Evolutionary conservation across 2,329 filamentous ascomycete species (phyloP).

Genomic region (Epichloe festucae): DNA sequence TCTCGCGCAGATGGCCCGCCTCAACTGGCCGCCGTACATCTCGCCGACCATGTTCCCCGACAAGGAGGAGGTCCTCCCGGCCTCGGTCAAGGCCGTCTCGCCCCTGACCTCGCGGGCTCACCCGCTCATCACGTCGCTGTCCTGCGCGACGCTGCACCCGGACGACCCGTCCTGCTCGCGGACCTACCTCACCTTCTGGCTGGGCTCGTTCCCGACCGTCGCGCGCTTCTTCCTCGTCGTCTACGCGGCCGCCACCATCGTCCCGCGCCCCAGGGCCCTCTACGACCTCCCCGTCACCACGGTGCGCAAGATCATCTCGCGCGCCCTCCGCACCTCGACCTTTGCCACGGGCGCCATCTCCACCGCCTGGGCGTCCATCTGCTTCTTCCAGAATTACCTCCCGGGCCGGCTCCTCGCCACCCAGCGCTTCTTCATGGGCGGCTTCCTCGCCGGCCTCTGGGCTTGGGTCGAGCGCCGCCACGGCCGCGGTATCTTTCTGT

Average conservation of each 20-base stretch:
- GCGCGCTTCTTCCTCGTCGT: slow-evolving; percentile 66
- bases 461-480: slow-evolving; percentile 59
- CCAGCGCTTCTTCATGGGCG: slow-evolving; percentile 80
- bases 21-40: slow-evolving; percentile 75
- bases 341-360: slow-evolving; percentile 71
- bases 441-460: slow-evolving; percentile 76
- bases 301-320: slow-evolving; percentile 51
- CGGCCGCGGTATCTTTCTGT: slow-evolving; percentile 60
- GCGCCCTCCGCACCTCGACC: slow-evolving; percentile 60
- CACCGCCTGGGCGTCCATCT: slow-evolving; percentile 78
- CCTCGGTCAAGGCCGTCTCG: slow-evolving; percentile 52
- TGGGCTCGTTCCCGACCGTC: slow-evolving; percentile 67
- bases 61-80: slow-evolving; percentile 47
- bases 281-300: slow-evolving; percentile 56
- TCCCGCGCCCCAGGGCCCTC: slow-evolving; percentile 55
- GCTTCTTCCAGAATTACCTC: slow-evolving; percentile 71
- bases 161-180: slow-evolving; percentile 76
- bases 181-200: slow-evolving; percentile 78
- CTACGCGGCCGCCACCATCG: slow-evolving; percentile 53
- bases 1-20: slow-evolving; percentile 64
- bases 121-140: slow-evolving; percentile 71
- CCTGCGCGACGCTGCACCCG: slow-evolving; percentile 82
- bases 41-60: slow-evolving; percentile 79
- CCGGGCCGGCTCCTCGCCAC: slow-evolving; percentile 64
- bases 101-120: slow-evolving; percentile 77